phyloP scores from a whole-genome alignment of 495 filamentous ascomycete genomes.

The Penicillium malachiteum region DNA sequence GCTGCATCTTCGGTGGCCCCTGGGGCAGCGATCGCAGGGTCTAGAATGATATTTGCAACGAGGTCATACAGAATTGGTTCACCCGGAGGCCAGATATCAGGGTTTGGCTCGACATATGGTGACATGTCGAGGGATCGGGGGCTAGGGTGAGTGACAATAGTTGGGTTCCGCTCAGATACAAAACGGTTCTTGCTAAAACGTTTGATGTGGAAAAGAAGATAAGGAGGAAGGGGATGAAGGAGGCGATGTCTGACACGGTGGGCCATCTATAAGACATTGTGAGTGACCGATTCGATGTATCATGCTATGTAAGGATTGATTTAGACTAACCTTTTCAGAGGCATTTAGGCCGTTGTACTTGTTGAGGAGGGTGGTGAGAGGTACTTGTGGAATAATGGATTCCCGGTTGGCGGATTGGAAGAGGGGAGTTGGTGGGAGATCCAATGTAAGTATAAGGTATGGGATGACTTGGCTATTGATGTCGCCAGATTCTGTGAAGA shows the following conservation, averaged over 20 bases:
- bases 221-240: slow-evolving; percentile 89
- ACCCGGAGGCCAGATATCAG: slow-evolving; percentile 56
- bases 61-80: slow-evolving; percentile 96
- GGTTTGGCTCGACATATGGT: slow-evolving; percentile 81
- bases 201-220: slow-evolving; percentile 92
- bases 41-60: slow-evolving; percentile 84
- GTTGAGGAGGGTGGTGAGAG: slow-evolving; percentile 79
- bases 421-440: slow-evolving; percentile 89
- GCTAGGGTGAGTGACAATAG: slow-evolving; percentile 92
- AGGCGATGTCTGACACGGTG: slow-evolving; percentile 86
- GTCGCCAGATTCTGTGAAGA: slow-evolving; percentile 86
- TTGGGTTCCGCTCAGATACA: slow-evolving; percentile 91
- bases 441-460: slow-evolving; percentile 88
- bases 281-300: too few relatives aligned
- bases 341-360: slow-evolving; percentile 92
- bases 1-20: slow-evolving; percentile 72
- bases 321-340: slow-evolving; percentile 63
- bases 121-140: slow-evolving; percentile 76
- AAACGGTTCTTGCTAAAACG: slow-evolving; percentile 96
- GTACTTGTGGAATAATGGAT: slow-evolving; percentile 96
- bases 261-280: slow-evolving; percentile 43
- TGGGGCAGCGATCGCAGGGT: slow-evolving; percentile 72
- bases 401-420: slow-evolving; percentile 89
- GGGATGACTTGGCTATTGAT: slow-evolving; percentile 73
- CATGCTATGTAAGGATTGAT: too few relatives aligned